These are phyloP conservation scores for Calycina marina DNA, from an alignment of 2,329 filamentous ascomycete species.

Conservation along the genomic window DNA sequence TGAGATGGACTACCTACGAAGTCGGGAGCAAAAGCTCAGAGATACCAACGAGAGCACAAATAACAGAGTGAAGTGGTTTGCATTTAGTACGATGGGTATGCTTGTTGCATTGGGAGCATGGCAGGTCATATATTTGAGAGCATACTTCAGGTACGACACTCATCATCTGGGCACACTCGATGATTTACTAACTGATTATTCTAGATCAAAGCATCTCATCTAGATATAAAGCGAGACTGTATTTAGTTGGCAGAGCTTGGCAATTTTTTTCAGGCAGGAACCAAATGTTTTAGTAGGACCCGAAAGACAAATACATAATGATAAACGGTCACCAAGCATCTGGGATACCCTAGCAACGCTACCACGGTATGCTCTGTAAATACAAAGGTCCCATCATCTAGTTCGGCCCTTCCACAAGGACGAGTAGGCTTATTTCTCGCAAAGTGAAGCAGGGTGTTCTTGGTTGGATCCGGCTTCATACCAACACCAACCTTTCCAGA, in stretches of 20 bases:
- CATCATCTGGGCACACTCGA: conserved; percentile 1
- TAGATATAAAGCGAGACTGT: conserved; percentile 23
- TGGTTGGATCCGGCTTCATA: no score
- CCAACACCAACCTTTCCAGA: no score
- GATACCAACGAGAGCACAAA: conserved; percentile 99
- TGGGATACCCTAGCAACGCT: no score
- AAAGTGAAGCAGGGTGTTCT: no score
- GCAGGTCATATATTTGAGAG: conserved; percentile 95
- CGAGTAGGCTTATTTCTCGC: no score
- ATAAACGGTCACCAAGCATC: no score
- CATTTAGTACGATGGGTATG: conserved; percentile 83
- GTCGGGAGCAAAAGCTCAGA: conserved; percentile 82
- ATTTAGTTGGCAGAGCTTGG: conserved; percentile 3
- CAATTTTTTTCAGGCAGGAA: not conserved
- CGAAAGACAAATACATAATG: conserved; percentile 16
- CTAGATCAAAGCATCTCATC: conserved; percentile 55
- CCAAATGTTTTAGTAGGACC: conserved; percentile 17
- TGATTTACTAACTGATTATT: conserved; percentile 7
- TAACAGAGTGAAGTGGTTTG: conserved; percentile 97
- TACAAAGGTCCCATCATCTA: no score
- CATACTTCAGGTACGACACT: conserved; percentile 68
- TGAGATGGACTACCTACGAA: conserved; percentile 93
- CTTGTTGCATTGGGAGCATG: conserved; percentile 79
- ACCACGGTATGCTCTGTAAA: no score
- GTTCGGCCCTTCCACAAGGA: no score